Evolutionary conservation across 495 filamentous ascomycete species (phyloP).

Genomic region (Penicillium steckii): DNA sequence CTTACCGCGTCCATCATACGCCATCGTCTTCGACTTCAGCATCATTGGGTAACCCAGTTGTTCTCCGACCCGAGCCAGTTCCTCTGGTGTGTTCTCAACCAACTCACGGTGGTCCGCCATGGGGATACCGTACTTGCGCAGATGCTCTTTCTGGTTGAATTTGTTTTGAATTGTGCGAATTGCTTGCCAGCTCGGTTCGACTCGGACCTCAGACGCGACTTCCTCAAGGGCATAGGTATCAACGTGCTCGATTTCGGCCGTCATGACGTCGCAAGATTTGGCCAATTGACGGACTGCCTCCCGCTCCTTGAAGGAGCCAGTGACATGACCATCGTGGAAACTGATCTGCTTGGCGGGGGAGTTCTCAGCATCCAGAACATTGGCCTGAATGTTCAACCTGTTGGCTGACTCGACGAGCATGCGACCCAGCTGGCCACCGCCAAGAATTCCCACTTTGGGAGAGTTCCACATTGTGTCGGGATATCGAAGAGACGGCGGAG

Average conservation of each 20-base stretch:
- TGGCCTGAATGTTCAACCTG: conserved; percentile 75
- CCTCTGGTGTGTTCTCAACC: conserved; percentile 47
- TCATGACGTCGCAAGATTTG: conserved; percentile 74
- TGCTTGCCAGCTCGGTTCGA: conserved; percentile 89
- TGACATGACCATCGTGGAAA: conserved; percentile 67
- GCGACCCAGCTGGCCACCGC: conserved; percentile 83
- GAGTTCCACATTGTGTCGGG: conserved; percentile 45
- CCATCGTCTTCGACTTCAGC: conserved; percentile 90
- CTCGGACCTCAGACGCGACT: conserved; percentile 58
- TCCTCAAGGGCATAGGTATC: conserved; percentile 90
- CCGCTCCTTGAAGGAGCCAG: conserved; percentile 81
- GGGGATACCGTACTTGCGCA: conserved; percentile 64
- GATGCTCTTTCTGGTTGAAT: conserved; percentile 84
- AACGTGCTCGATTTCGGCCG: conserved; percentile 98
- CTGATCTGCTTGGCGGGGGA: conserved; percentile 92
- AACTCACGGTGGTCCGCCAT: conserved; percentile 68
- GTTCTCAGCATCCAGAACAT: conserved; percentile 75
- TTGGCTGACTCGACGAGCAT: conserved; percentile 96
- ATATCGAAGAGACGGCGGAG: conserved; percentile 3
- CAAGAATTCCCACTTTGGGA: conserved; percentile 63
- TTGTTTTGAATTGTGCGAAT: conserved; percentile 96
- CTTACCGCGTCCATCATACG: conserved; percentile 83
- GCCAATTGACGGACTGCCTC: conserved; percentile 77
- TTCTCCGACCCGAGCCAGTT: conserved; percentile 61
- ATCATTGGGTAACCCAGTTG: conserved; percentile 84